Conservation (phyloP, 495 filamentous ascomycete species). For the Hyaloscypha hepaticicola region DNA sequence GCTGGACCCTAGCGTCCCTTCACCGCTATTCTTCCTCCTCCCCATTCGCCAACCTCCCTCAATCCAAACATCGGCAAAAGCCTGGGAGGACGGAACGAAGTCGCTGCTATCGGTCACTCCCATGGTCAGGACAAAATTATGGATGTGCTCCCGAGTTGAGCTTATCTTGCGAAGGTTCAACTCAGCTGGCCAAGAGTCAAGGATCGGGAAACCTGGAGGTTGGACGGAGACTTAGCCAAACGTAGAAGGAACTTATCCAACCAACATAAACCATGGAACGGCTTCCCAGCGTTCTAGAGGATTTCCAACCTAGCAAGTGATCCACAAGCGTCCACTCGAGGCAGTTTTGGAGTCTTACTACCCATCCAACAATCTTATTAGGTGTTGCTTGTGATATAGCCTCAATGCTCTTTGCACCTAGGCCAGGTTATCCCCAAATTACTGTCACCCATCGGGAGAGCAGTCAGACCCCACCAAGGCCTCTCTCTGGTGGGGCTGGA, state of each 20-base stretch:
- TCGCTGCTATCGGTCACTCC: conserved; percentile 1
- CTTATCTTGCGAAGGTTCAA: conserved; percentile 18
- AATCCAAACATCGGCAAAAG: neutral
- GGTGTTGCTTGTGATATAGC: conserved; percentile 3
- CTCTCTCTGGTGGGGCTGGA: neutral
- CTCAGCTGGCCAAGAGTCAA: conserved; percentile 7
- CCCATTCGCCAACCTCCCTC: conserved; percentile 15
- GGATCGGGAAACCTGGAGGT: neutral
- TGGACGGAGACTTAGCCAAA: conserved; percentile 2
- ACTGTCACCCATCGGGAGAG: neutral
- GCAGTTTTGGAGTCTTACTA: neutral
- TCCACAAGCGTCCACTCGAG: neutral
- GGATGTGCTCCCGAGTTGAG: neutral
- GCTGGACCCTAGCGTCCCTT: conserved; percentile 20
- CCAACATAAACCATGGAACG: neutral
- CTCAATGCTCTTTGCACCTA: conserved; percentile 4
- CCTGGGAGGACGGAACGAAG: neutral
- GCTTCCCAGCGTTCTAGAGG: neutral
- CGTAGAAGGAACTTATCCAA: neutral
- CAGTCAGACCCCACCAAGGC: neutral
- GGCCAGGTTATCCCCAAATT: neutral
- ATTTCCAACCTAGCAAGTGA: conserved; percentile 1
- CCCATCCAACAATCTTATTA: neutral
- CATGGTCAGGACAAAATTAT: neutral
- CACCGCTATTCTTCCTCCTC: conserved; percentile 24